These are phyloP conservation scores for Inosperma sp. DNA, from an alignment of 768 basidiomycete species.

Conservation along the genomic window DNA sequence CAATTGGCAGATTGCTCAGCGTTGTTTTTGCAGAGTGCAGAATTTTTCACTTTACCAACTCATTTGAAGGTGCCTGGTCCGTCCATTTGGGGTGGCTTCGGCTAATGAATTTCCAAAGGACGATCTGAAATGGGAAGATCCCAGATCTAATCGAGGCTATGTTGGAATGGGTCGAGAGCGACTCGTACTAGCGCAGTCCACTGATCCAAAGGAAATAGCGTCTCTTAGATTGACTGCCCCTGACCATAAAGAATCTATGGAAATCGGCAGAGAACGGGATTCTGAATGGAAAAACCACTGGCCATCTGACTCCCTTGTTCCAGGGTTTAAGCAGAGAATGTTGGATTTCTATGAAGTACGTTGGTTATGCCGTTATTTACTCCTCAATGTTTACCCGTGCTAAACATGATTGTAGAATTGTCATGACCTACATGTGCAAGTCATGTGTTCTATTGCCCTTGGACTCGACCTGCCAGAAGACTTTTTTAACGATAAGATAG, in stretches of 20 bases:
- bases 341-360: conserved; percentile 67
- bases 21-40: conserved; percentile 52
- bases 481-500: conserved; percentile 72
- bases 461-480: conserved; percentile 68
- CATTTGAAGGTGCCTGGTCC: conserved; percentile 49
- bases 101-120: too few species aligned
- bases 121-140: conserved; percentile 76
- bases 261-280: conserved; percentile 86
- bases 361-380: neutral
- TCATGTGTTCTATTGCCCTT: conserved; percentile 85
- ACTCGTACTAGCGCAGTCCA: conserved; percentile 70
- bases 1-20: conserved; percentile 1
- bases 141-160: conserved; percentile 82
- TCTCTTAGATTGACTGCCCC: conserved; percentile 69
- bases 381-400: neutral
- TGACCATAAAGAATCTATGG: conserved; percentile 82
- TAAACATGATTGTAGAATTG: conserved; percentile 46
- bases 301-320: conserved; percentile 60
- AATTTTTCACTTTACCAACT: conserved; percentile 65
- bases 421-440: conserved; percentile 65
- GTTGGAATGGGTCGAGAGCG: conserved; percentile 78
- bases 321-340: conserved; percentile 69
- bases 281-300: conserved; percentile 73
- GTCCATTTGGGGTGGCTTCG: neutral
- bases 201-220: conserved; percentile 68